Conservation (phyloP, 1,284 basidiomycete species). For the Stereum hirsutum region DNA sequence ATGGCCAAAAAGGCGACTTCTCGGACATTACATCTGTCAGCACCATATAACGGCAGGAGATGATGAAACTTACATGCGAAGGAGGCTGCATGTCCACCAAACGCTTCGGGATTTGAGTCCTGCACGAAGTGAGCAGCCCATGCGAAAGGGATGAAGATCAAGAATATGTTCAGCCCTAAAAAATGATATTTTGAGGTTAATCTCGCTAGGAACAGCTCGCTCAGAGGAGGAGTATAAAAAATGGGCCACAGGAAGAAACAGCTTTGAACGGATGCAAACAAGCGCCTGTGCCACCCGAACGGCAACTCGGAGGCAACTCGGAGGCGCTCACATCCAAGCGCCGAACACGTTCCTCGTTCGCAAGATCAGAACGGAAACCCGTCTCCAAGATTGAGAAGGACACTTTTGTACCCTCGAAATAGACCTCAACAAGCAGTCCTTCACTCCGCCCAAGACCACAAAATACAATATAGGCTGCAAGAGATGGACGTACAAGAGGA, state of each 20-base stretch:
- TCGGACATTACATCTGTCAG: not conserved
- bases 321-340: not conserved
- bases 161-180: constrained; percentile 48
- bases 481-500: constrained; percentile 42
- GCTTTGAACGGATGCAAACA: too few relatives aligned
- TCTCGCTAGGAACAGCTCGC: not conserved
- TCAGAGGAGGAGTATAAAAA: not conserved
- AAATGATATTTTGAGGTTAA: not conserved
- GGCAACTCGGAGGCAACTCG: too few relatives aligned
- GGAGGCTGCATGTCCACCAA: constrained; percentile 13
- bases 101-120: too few relatives aligned
- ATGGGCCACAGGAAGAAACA: too few relatives aligned
- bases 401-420: too few relatives aligned
- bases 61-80: constrained; percentile 11
- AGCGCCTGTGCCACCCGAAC: too few relatives aligned
- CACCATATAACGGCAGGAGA: not conserved
- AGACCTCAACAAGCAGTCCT: too few relatives aligned
- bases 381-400: too few relatives aligned
- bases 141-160: constrained; percentile 54
- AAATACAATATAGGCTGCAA: not conserved
- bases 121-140: constrained; percentile 48
- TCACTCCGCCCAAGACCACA: not conserved
- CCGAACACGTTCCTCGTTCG: not conserved
- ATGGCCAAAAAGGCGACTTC: constrained; percentile 41
- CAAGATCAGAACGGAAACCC: too few relatives aligned